Percentiles rank a stretch among this genome's conserved stretches.
Conservation (phyloP, 129 eudicot species). For the Artemisia annua region DNA sequence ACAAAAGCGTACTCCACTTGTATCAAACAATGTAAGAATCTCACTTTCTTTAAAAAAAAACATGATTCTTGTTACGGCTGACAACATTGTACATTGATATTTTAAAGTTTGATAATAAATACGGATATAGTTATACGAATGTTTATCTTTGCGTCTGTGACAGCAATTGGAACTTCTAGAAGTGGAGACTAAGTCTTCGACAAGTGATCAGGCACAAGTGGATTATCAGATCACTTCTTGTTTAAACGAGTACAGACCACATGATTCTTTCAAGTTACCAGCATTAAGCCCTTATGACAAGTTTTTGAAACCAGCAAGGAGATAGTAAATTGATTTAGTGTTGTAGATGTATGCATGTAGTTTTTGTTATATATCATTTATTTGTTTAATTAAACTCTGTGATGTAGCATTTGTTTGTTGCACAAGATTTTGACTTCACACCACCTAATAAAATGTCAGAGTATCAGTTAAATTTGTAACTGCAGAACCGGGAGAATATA, state of each 20-base stretch:
- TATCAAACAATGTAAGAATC: constrained; percentile 40
- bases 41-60: not conserved
- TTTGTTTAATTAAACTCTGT: not conserved
- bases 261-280: constrained; percentile 62
- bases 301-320: constrained; percentile 65
- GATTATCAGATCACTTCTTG: constrained; percentile 24
- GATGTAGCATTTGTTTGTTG: not conserved
- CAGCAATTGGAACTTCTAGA: constrained; percentile 33
- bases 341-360: too few relatives aligned
- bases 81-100: not conserved
- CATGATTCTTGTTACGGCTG: not conserved
- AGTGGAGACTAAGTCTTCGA: constrained; percentile 18
- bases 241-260: constrained; percentile 43
- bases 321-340: constrained; percentile 30
- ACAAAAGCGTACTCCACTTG: constrained; percentile 21
- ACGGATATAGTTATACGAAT: not conserved
- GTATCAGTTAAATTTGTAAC: too few relatives aligned
- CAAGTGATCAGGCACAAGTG: constrained; percentile 25
- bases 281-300: constrained; percentile 79
- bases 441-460: not conserved
- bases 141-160: not conserved
- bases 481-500: too few relatives aligned
- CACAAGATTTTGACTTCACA: constrained; percentile 14
- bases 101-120: not conserved
- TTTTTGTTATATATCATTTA: constrained; percentile 16